phyloP scores from a whole-genome alignment of 2,329 filamentous ascomycete species.

The Ambrosiella beaveri region DNA sequence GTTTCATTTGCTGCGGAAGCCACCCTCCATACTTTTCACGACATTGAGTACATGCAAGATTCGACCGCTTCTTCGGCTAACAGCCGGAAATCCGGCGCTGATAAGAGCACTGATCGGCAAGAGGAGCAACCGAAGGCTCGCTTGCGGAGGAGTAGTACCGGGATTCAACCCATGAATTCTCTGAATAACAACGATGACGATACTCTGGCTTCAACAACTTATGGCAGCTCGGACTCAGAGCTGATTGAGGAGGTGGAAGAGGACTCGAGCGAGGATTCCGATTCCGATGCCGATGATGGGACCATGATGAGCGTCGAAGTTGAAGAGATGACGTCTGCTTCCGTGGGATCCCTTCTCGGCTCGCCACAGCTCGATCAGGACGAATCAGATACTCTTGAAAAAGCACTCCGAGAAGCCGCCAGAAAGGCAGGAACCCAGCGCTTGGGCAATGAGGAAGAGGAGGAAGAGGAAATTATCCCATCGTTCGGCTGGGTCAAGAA shows the following conservation, averaged over 20 bases:
- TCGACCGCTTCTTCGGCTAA: conserved; percentile 67
- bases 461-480: conserved; percentile 52
- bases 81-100: conserved; percentile 38
- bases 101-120: neutral
- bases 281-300: conserved; percentile 51
- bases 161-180: conserved; percentile 32
- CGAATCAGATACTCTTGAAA: conserved; percentile 58
- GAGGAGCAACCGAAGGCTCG: conserved; percentile 16
- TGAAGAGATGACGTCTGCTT: conserved; percentile 57
- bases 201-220: conserved; percentile 59
- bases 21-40: conserved; percentile 92
- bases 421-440: conserved; percentile 57
- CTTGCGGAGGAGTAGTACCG: conserved; percentile 44
- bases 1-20: conserved; percentile 97
- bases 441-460: conserved; percentile 40
- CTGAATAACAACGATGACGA: conserved; percentile 50
- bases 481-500: conserved; percentile 62
- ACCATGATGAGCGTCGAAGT: conserved; percentile 71
- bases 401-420: conserved; percentile 59
- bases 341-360: conserved; percentile 41
- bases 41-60: conserved; percentile 75
- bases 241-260: conserved; percentile 34
- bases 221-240: conserved; percentile 45
- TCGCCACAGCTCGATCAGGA: conserved; percentile 37
- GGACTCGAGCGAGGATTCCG: conserved; percentile 29